phyloP scores from a whole-genome alignment of 2,329 filamentous ascomycete genomes.

The Cercospora zeae-maydis region DNA sequence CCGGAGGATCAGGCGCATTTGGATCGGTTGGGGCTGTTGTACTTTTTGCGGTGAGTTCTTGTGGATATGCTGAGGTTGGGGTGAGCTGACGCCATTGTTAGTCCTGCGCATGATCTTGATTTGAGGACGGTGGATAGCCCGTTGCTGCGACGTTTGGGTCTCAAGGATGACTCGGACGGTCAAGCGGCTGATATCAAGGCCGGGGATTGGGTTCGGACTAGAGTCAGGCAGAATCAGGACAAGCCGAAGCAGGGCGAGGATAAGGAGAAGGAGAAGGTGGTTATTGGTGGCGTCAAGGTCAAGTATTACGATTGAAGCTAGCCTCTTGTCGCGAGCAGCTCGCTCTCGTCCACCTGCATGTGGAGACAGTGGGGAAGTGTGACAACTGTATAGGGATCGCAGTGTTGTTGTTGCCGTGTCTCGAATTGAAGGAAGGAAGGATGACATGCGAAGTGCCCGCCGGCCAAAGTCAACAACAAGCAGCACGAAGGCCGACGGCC shows the following conservation, averaged over 20 bases:
- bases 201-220: constrained; percentile 30
- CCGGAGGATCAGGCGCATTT: constrained; percentile 48
- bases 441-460: not conserved
- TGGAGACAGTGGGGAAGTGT: no score
- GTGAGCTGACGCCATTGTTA: not conserved
- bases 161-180: constrained; percentile 22
- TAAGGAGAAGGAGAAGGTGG: constrained; percentile 31
- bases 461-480: not conserved
- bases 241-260: constrained; percentile 21
- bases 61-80: no score
- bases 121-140: constrained; percentile 32
- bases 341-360: no score
- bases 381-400: not conserved
- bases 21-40: constrained; percentile 45
- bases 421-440: not conserved
- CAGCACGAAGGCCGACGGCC: not conserved
- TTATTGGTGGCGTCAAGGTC: constrained; percentile 34
- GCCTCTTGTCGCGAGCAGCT: not conserved
- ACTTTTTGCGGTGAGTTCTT: constrained; percentile 36
- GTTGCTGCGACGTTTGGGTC: constrained; percentile 25
- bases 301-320: constrained; percentile 32
- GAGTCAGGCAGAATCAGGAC: constrained; percentile 32
- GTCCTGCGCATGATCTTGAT: constrained; percentile 29
- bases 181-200: constrained; percentile 28
- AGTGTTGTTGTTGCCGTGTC: not conserved